A percentile compares a stretch with the other conserved stretches of the same genome.
phyloP scores from a whole-genome alignment of 2,329 filamentous ascomycete genomes.

The Alternaria angustiovoidea region DNA sequence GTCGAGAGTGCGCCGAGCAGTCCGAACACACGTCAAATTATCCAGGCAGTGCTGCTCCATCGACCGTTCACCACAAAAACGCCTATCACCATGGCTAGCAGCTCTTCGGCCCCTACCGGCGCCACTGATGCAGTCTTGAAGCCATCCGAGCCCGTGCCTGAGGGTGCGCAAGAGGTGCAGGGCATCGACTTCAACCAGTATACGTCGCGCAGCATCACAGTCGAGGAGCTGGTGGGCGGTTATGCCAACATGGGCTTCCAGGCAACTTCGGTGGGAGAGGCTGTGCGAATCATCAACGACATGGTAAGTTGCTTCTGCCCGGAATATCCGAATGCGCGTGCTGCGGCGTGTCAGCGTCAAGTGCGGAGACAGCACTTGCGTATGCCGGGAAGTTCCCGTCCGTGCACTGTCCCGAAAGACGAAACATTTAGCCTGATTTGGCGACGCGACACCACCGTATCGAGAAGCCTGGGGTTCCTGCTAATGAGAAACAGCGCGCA shows the following conservation, averaged over 20 bases:
- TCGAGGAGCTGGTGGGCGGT: constrained; percentile 80
- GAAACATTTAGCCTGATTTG: constrained; percentile 46
- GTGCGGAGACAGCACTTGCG: constrained; percentile 31
- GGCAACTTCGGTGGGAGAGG: constrained; percentile 81
- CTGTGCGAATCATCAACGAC: constrained; percentile 89
- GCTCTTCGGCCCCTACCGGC: constrained; percentile 50
- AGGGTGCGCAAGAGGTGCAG: constrained; percentile 79
- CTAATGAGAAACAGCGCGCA: constrained; percentile 64
- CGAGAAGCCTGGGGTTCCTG: constrained; percentile 32
- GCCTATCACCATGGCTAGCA: constrained; percentile 13
- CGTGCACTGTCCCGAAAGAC: constrained; percentile 31
- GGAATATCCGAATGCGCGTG: constrained; percentile 17
- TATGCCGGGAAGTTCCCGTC: constrained; percentile 25
- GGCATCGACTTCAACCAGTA: constrained; percentile 93
- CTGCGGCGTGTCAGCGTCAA: constrained; percentile 18
- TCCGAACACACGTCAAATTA: background rate
- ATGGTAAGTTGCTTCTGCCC: constrained; percentile 70
- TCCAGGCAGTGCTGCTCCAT: background rate
- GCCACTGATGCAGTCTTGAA: constrained; percentile 83
- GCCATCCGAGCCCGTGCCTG: constrained; percentile 81
- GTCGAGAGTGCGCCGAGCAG: constrained; percentile 7
- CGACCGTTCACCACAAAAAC: constrained; percentile 3
- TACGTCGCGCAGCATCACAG: constrained; percentile 77
- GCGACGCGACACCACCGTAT: constrained; percentile 34
- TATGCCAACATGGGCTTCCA: constrained; percentile 91